phyloP scores from a whole-genome alignment of 1,284 basidiomycete genomes.

The Moesziomyces antarcticus region DNA sequence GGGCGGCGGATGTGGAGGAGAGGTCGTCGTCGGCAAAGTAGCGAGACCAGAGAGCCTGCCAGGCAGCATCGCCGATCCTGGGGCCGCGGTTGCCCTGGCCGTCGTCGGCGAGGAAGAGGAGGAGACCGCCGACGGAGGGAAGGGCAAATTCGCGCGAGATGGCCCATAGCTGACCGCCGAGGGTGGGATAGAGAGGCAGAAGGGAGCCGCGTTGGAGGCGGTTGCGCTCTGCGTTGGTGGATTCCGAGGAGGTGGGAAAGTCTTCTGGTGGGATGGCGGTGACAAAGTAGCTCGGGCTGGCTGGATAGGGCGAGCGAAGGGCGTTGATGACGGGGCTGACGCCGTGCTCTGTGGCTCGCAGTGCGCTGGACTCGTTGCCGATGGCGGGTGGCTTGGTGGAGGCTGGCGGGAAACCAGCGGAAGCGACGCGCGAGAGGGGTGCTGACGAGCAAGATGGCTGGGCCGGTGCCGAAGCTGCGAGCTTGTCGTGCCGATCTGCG shows the following conservation, averaged over 20 bases:
- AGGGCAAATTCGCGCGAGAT: slow-evolving; percentile 64
- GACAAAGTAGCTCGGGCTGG: slow-evolving; percentile 47
- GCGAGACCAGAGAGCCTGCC: slow-evolving; percentile 62
- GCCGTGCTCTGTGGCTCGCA: slow-evolving; percentile 26
- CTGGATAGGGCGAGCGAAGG: slow-evolving; percentile 35
- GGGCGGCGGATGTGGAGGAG: slow-evolving; percentile 11
- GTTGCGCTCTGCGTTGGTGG: slow-evolving; percentile 19
- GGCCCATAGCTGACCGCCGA: slow-evolving; percentile 66
- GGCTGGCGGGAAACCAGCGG: neutral
- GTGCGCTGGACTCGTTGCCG: neutral
- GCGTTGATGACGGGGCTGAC: slow-evolving; percentile 36
- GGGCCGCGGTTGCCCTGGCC: slow-evolving; percentile 62
- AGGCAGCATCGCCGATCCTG: slow-evolving; percentile 59
- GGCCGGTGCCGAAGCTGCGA: slow-evolving; percentile 2
- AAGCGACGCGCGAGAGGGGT: slow-evolving; percentile 8
- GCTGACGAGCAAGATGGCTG: slow-evolving; percentile 1
- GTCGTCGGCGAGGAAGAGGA: slow-evolving; percentile 62
- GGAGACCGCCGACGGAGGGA: slow-evolving; percentile 62
- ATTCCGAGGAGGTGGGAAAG: slow-evolving; percentile 22
- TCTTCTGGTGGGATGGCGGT: slow-evolving; percentile 54
- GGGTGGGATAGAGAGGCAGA: slow-evolving; percentile 62
- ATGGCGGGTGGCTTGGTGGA: neutral
- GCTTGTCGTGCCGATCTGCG: slow-evolving; percentile 9
- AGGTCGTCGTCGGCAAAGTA: slow-evolving; percentile 54
- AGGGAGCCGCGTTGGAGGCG: slow-evolving; percentile 58